Evolutionary conservation across 495 filamentous ascomycete species (phyloP).

Genomic region (Xylaria curta): DNA sequence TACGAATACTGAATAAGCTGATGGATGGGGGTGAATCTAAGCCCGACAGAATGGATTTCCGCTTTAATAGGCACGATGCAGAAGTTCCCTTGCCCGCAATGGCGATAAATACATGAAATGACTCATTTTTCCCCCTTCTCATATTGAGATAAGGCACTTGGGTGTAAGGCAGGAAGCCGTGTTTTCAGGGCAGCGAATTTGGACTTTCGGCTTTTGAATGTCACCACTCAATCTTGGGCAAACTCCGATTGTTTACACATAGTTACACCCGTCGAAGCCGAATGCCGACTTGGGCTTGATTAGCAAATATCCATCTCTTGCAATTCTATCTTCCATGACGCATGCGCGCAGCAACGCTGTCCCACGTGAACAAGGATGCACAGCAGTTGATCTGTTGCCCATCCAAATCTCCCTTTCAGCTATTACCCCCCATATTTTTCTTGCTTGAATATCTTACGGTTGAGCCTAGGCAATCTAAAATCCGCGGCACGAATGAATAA

Average conservation of each 20-base stretch:
- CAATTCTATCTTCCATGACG: background rate
- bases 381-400: background rate
- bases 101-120: background rate
- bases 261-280: background rate
- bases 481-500: background rate
- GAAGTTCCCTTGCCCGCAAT: background rate
- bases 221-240: conserved; percentile 20
- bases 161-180: background rate
- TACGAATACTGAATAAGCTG: conserved; percentile 49
- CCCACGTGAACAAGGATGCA: conserved; percentile 11
- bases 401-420: background rate
- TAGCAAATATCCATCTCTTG: conserved; percentile 8
- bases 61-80: no score
- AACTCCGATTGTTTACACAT: conserved; percentile 2
- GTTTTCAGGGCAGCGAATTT: background rate
- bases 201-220: conserved; percentile 14
- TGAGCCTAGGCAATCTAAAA: background rate
- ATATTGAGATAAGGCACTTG: background rate
- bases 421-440: background rate
- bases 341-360: conserved; percentile 13
- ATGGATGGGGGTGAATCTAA: background rate
- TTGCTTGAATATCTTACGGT: background rate
- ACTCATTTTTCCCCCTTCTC: background rate
- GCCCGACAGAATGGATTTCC: background rate
- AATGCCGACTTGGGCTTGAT: conserved; percentile 12